Evolutionary conservation across 352 stramenopile species (phyloP).

Genomic region (Phytophthora macrochlamydospora): DNA sequence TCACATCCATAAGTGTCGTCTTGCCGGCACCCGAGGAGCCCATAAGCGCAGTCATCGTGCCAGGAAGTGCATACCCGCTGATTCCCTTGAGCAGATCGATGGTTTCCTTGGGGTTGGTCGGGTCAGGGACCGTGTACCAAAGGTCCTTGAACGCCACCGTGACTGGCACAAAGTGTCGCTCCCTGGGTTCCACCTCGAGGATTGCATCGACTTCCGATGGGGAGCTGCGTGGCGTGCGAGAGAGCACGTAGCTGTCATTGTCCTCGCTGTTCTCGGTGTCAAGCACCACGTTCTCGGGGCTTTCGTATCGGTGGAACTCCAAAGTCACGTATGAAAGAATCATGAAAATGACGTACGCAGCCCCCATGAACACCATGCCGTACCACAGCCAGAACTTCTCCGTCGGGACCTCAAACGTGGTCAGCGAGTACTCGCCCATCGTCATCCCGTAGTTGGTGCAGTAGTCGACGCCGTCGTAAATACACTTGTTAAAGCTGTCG

Average conservation of each 20-base stretch:
- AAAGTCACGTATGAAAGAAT: not conserved
- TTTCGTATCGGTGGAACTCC: not conserved
- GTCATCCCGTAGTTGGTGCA: not conserved
- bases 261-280: too few relatives aligned
- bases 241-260: too few relatives aligned
- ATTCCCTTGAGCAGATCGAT: not conserved
- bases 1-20: constrained; percentile 28
- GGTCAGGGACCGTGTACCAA: constrained; percentile 4
- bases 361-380: not conserved
- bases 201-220: not conserved
- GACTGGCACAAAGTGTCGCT: constrained; percentile 10
- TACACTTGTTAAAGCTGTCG: not conserved
- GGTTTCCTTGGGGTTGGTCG: constrained; percentile 18
- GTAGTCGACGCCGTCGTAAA: not conserved
- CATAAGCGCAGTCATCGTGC: not conserved
- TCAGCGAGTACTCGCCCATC: not conserved
- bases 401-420: not conserved
- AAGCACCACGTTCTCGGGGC: too few relatives aligned
- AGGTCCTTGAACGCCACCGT: constrained; percentile 28
- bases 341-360: not conserved
- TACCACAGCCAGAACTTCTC: constrained; percentile 1
- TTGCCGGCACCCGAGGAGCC: not conserved
- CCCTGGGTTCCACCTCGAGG: too few relatives aligned
- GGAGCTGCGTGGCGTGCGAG: too few relatives aligned
- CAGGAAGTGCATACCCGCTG: not conserved